These are phyloP conservation scores for Allantophomopsis cytisporea DNA, from an alignment of 2,329 filamentous ascomycete species.

Conservation along the genomic window DNA sequence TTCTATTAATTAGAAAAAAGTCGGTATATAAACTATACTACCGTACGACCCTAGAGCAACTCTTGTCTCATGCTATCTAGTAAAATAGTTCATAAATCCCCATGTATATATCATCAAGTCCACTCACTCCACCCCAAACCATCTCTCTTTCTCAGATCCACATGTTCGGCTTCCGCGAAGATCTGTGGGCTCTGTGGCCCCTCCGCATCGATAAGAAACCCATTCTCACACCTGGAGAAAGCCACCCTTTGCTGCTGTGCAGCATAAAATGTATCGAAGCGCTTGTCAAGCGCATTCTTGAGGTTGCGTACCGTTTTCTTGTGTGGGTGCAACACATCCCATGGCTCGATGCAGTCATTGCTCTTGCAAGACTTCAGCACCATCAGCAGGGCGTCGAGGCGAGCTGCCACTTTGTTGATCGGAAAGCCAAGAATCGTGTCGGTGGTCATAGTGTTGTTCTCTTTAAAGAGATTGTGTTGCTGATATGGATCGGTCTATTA, in stretches of 20 bases:
- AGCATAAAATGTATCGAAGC: constrained; percentile 36
- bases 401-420: constrained; percentile 26
- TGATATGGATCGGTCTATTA: constrained; percentile 33
- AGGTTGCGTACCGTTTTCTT: neutral
- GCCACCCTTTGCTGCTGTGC: constrained; percentile 29
- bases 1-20: too few relatives aligned
- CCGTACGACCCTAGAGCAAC: too few relatives aligned
- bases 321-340: constrained; percentile 37
- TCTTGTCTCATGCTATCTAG: too few relatives aligned
- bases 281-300: constrained; percentile 28
- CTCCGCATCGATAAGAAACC: constrained; percentile 38
- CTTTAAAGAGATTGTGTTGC: constrained; percentile 26
- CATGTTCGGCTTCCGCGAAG: too few relatives aligned
- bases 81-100: too few relatives aligned
- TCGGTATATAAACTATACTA: too few relatives aligned
- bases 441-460: constrained; percentile 2
- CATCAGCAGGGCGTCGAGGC: constrained; percentile 42
- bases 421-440: constrained; percentile 19
- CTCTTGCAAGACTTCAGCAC: constrained; percentile 47
- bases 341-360: constrained; percentile 35
- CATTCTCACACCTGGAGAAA: constrained; percentile 35
- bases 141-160: too few relatives aligned
- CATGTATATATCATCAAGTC: too few relatives aligned
- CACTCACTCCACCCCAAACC: too few relatives aligned
- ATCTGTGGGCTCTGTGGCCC: constrained; percentile 25